A percentile compares a stretch with the other conserved stretches of the same genome.
phyloP scores from a whole-genome alignment of 106 monocot species.

The Hemerocallis citrina region DNA sequence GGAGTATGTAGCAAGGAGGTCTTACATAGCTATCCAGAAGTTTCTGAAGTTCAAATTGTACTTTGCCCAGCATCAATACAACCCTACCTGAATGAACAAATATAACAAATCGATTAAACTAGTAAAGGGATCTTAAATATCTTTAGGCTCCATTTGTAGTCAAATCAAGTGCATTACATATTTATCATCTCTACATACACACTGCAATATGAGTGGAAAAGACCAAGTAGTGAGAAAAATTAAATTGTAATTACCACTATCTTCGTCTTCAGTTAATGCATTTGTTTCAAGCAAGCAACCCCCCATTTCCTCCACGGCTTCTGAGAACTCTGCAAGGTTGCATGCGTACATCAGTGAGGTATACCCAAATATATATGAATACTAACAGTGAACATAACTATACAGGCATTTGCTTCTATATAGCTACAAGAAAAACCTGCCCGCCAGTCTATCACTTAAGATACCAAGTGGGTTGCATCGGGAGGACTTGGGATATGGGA shows the following conservation, averaged over 20 bases:
- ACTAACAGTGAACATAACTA: background rate
- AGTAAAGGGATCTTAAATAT: background rate
- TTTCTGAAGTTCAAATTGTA: conserved; percentile 75
- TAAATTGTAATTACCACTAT: conserved; percentile 53
- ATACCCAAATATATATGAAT: background rate
- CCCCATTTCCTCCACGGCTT: conserved; percentile 77
- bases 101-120: background rate
- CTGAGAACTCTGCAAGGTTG: conserved; percentile 71
- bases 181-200: background rate
- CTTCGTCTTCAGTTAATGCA: conserved; percentile 83
- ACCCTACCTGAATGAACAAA: conserved; percentile 42
- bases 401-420: background rate
- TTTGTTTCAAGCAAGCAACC: conserved; percentile 80
- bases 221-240: background rate
- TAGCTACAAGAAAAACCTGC: background rate
- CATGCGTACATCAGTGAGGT: background rate
- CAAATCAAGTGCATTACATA: background rate
- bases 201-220: background rate
- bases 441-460: no score
- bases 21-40: conserved; percentile 73
- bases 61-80: conserved; percentile 74
- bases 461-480: no score
- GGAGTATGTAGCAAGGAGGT: background rate
- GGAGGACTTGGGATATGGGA: no score
- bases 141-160: background rate